phyloP scores from a whole-genome alignment of 371 early-diverging fungal genomes.

The Apophysomyces sp. region DNA sequence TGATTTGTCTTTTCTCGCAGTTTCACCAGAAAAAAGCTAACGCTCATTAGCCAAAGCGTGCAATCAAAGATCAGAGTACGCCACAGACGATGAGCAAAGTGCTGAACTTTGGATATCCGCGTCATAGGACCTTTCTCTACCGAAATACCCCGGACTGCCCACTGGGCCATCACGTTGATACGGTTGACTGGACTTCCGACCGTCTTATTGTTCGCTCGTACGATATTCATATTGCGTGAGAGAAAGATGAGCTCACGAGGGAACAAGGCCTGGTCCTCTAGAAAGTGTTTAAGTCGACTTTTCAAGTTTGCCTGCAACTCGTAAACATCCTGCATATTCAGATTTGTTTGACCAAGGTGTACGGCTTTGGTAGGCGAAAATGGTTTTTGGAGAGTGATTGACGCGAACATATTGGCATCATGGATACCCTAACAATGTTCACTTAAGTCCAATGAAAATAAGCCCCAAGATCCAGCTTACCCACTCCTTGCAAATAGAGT shows the following conservation, averaged over 20 bases:
- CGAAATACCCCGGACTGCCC: slow-evolving; percentile 69
- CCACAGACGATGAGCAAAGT: slow-evolving; percentile 23
- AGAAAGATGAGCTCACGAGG: slow-evolving; percentile 91
- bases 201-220: slow-evolving; percentile 81
- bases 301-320: slow-evolving; percentile 76
- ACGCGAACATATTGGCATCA: slow-evolving; percentile 81
- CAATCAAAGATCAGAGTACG: slow-evolving; percentile 48
- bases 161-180: slow-evolving; percentile 84
- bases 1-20: slow-evolving; percentile 39
- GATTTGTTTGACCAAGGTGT: slow-evolving; percentile 35
- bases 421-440: slow-evolving; percentile 81
- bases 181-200: slow-evolving; percentile 88
- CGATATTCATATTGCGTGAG: slow-evolving; percentile 88
- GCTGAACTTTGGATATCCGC: slow-evolving; percentile 4
- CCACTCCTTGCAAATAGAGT: slow-evolving; percentile 71
- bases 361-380: slow-evolving; percentile 60
- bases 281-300: slow-evolving; percentile 67
- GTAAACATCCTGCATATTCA: slow-evolving; percentile 58
- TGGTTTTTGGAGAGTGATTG: slow-evolving; percentile 80
- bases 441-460: too few species aligned
- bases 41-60: slow-evolving; percentile 59
- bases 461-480: slow-evolving; percentile 11
- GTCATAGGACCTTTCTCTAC: slow-evolving; percentile 1
- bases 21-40: slow-evolving; percentile 58
- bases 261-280: slow-evolving; percentile 68